Evolutionary conservation across 2,329 filamentous ascomycete species (phyloP).

Genomic region (Cryphonectria parasitica): DNA sequence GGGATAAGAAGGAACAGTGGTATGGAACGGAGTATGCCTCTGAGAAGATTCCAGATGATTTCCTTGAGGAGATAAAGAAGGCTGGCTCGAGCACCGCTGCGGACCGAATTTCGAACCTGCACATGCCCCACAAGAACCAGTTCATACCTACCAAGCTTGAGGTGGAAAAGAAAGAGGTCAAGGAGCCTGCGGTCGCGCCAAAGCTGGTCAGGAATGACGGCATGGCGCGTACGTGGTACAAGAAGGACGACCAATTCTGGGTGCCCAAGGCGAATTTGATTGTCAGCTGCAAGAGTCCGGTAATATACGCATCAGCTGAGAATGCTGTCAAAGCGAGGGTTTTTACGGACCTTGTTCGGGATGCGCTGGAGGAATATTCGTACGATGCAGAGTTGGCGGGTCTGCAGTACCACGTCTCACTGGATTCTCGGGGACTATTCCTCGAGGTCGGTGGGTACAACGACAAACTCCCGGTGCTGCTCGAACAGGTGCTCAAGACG

Average conservation of each 20-base stretch:
- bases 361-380: slow-evolving; percentile 88
- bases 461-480: slow-evolving; percentile 87
- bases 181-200: slow-evolving; percentile 72
- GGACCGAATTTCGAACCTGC: slow-evolving; percentile 70
- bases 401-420: slow-evolving; percentile 77
- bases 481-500: slow-evolving; percentile 85
- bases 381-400: slow-evolving; percentile 96
- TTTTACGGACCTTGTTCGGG: slow-evolving; percentile 83
- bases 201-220: slow-evolving; percentile 85
- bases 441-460: slow-evolving; percentile 89
- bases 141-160: slow-evolving; percentile 94
- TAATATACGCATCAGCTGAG: slow-evolving; percentile 78
- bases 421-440: slow-evolving; percentile 74
- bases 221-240: slow-evolving; percentile 86
- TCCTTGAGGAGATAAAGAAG: slow-evolving; percentile 70
- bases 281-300: slow-evolving; percentile 76
- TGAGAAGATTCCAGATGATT: slow-evolving; percentile 76
- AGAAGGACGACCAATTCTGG: slow-evolving; percentile 99
- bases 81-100: slow-evolving; percentile 62
- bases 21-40: slow-evolving; percentile 93
- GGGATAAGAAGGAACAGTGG: slow-evolving; percentile 92
- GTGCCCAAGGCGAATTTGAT: slow-evolving; percentile 91
- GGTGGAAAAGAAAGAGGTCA: slow-evolving; percentile 91
- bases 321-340: slow-evolving; percentile 78
- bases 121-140: slow-evolving; percentile 90